Percentiles rank a stretch among this genome's conserved stretches.
Evolutionary conservation across 176 grass and related monocot genomes (phyloP).

Genomic region (Paspalum notatum): DNA sequence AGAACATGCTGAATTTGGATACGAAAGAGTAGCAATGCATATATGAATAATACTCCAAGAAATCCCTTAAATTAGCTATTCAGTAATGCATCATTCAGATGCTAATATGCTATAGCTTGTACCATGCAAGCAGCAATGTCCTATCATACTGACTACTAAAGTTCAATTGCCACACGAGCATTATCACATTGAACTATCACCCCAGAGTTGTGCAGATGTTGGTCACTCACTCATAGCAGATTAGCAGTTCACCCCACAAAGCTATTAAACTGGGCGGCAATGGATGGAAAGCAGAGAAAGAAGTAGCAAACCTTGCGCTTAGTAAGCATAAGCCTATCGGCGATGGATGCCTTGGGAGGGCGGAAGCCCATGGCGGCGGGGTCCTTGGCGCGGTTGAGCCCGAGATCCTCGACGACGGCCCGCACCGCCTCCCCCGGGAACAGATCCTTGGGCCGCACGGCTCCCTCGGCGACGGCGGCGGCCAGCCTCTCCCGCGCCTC

Average conservation of each 20-base stretch:
- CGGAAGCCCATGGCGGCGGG: conserved; percentile 73
- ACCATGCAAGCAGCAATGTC: conserved; percentile 3
- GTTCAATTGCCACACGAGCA: conserved; percentile 5
- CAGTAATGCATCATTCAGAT: not conserved
- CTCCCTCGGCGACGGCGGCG: conserved; percentile 48
- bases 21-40: not conserved
- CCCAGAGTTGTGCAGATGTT: not conserved
- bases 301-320: conserved; percentile 79
- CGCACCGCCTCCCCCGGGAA: conserved; percentile 85
- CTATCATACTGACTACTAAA: not conserved
- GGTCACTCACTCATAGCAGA: not conserved
- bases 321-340: conserved; percentile 83
- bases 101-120: not conserved
- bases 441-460: conserved; percentile 85
- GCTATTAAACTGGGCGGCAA: not conserved
- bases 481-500: conserved; percentile 81
- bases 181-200: not conserved
- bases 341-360: conserved; percentile 77
- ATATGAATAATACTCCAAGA: not conserved
- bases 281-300: not conserved
- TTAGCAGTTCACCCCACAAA: not conserved
- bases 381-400: conserved; percentile 78
- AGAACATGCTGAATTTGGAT: not conserved
- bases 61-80: not conserved
- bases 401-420: conserved; percentile 88